These are phyloP conservation scores for Fusarium verrucosum DNA, from an alignment of 2,329 filamentous ascomycete species.

Conservation along the genomic window DNA sequence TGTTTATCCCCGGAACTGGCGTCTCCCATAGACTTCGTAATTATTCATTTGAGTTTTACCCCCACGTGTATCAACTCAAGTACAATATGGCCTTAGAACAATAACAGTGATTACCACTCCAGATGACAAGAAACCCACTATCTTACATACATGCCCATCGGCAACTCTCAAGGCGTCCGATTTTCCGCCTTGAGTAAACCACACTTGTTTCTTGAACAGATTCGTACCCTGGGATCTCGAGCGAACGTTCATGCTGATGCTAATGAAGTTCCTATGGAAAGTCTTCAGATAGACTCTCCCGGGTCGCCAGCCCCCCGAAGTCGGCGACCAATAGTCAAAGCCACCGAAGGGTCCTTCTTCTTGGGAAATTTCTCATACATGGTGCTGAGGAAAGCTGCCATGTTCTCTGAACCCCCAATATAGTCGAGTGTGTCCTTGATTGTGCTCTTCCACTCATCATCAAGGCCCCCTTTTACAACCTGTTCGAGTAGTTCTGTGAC, in stretches of 20 bases:
- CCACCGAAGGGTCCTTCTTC: not conserved
- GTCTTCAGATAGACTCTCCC: too few species aligned
- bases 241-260: not conserved
- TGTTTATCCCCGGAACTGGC: not conserved
- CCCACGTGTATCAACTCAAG: too few species aligned
- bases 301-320: too few species aligned
- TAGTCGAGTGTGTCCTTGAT: conserved; percentile 18
- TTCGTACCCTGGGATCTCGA: too few species aligned
- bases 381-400: conserved; percentile 4
- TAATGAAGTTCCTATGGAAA: not conserved
- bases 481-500: conserved; percentile 11
- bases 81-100: not conserved
- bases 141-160: not conserved
- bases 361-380: conserved; percentile 14
- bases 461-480: not conserved
- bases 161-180: not conserved
- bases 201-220: too few species aligned
- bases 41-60: not conserved
- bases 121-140: not conserved
- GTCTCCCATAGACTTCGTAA: not conserved
- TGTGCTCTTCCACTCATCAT: conserved; percentile 6
- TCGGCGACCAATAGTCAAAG: not conserved
- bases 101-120: not conserved
- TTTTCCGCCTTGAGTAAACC: too few species aligned
- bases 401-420: conserved; percentile 20